Percentiles rank a stretch among this genome's conserved stretches.
Evolutionary conservation across 345 rosid species (phyloP).

Genomic region (Mangifera indica): DNA sequence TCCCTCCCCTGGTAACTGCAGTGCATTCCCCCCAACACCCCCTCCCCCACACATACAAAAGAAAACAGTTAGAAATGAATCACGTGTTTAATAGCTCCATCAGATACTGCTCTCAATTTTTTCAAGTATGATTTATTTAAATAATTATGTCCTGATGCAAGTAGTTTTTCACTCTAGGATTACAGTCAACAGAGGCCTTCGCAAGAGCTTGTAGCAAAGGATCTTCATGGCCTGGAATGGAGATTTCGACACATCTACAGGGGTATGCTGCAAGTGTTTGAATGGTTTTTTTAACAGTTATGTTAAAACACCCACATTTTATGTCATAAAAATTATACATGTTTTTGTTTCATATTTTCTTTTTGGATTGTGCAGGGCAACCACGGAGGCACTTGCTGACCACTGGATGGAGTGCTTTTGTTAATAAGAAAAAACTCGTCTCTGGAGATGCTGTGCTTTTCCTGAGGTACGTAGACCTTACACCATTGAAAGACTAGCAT

Average conservation of each 20-base stretch:
- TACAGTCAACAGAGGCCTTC: conserved; percentile 94
- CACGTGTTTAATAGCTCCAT: not conserved
- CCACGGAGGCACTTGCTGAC: conserved; percentile 99
- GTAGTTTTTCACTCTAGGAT: conserved; percentile 50
- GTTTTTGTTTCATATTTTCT: not conserved
- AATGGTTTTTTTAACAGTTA: not conserved
- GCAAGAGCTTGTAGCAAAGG: conserved; percentile 95
- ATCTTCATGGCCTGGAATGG: conserved; percentile 97
- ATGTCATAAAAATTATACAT: not conserved
- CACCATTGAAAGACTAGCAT: not conserved
- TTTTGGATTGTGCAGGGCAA: conserved; percentile 57
- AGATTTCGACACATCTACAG: conserved; percentile 92
- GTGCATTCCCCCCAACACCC: not conserved
- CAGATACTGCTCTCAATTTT: not conserved
- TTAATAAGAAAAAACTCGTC: conserved; percentile 94
- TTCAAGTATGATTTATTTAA: not conserved
- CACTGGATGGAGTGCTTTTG: conserved; percentile 99
- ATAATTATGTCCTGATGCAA: conserved; percentile 11
- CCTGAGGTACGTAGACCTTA: conserved; percentile 53
- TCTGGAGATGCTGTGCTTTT: conserved; percentile 99
- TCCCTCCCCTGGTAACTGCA: conserved; percentile 82
- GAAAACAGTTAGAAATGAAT: not conserved
- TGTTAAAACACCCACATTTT: not conserved
- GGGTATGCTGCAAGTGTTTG: conserved; percentile 40
- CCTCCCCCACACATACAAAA: too few species aligned